Evolutionary conservation across 768 basidiomycete species (phyloP), one percentile per base, ranked within the genome.

Genomic region (Vararia minispora): DNA sequence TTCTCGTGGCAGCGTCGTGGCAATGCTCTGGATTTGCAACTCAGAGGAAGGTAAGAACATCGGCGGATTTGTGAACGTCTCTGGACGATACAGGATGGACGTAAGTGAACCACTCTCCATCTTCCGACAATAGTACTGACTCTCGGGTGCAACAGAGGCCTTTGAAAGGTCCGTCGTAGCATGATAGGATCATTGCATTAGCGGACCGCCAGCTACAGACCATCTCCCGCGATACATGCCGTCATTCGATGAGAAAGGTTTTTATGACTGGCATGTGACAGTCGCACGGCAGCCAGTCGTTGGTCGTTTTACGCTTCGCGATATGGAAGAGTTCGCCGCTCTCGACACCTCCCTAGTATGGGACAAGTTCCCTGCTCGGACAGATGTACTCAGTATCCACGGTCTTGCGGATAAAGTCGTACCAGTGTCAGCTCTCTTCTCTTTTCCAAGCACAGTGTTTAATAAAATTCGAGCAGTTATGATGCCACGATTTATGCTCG

Each of bases 81-180:
- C 83, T 13, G 84, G 76, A 5, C 69, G 87, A 36, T 87, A 86
- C 54, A 69, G 82, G 42, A 88, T 89, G 85, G 55, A 66, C 52
- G 83, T 82, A 55, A 59, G 76, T 67, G 18, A 13, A 16, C 5
- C 5, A 13, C 28, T 9, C 33, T 34, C 30, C 24, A 24, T 20
- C 14, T 14, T 21, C 24, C 5, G 12, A 25, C 23, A 21, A 28
- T 20, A 23, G 12, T 34, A 18, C 27, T 40, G n/a, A 20, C 33
- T 35, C 25, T 22, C 12, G 28, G 9, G 5, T 27, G 10, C 38
- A n/a, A 31, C 33, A 42, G 39, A 42, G 21, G 20, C 10, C 32
- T 27, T 31, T 50, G 7, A 44, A 48, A 18, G 42, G 52, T 54
- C 10, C 33, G 51, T 24, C 1, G 12, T 14, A 21, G 11, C 13